Evolutionary conservation across 2,329 filamentous ascomycete genomes (phyloP).

Genomic region (Paraconiothyrium sp.): DNA sequence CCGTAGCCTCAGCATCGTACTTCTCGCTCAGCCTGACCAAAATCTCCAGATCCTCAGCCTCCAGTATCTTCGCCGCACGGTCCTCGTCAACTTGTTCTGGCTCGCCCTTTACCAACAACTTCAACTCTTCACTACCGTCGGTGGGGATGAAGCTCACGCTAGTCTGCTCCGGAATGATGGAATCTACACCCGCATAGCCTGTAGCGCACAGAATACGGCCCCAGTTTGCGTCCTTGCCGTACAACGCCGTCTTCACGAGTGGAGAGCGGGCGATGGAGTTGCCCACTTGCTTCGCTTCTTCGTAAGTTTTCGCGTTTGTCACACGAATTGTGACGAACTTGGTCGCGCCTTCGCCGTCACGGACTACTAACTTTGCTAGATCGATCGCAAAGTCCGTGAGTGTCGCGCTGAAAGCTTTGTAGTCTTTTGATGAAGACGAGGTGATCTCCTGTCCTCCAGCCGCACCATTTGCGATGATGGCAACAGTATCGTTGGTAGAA

Average conservation of each 20-base stretch:
- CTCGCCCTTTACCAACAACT: constrained; percentile 80
- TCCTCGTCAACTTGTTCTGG: constrained; percentile 81
- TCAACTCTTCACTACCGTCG: constrained; percentile 79
- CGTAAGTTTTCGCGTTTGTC: constrained; percentile 73
- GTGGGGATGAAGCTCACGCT: constrained; percentile 81
- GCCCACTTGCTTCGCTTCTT: constrained; percentile 80
- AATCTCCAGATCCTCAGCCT: constrained; percentile 80
- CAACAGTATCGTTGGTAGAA: constrained; percentile 95
- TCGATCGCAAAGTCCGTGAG: constrained; percentile 82
- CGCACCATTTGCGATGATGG: constrained; percentile 93
- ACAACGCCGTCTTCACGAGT: constrained; percentile 95
- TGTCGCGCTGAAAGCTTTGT: constrained; percentile 73
- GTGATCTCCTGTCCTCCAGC: constrained; percentile 75
- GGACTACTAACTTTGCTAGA: constrained; percentile 90
- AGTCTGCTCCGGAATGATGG: constrained; percentile 74
- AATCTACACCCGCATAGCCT: constrained; percentile 77
- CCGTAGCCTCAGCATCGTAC: constrained; percentile 70
- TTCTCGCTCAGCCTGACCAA: constrained; percentile 76
- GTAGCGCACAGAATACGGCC: constrained; percentile 95
- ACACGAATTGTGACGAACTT: constrained; percentile 97
- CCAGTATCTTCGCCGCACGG: constrained; percentile 79
- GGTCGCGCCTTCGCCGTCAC: constrained; percentile 95
- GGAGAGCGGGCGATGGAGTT: constrained; percentile 89
- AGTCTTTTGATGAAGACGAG: constrained; percentile 67
- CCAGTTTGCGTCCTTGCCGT: constrained; percentile 98